phyloP scores from a whole-genome alignment of 176 grass and related monocot genomes.

The Cymbopogon citratus region DNA sequence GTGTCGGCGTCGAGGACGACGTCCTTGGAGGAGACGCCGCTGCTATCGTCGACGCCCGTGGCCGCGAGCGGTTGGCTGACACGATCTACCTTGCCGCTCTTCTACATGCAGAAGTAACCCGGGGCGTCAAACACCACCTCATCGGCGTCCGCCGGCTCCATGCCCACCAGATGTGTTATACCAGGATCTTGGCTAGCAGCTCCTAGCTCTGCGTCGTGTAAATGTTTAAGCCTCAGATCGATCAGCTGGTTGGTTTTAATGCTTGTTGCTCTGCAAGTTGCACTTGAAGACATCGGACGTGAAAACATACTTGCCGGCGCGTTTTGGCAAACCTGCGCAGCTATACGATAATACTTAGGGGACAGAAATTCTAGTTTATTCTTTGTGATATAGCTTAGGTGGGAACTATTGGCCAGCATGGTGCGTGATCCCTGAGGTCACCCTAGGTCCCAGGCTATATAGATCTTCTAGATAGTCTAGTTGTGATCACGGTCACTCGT shows the following conservation, averaged over 20 bases:
- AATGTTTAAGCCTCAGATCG: background rate
- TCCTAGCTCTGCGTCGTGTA: background rate
- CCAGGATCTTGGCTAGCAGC: background rate
- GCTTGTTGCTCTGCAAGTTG: background rate
- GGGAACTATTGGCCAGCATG: background rate
- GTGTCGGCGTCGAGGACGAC: conserved; percentile 40
- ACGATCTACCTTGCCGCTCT: background rate
- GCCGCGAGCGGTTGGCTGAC: background rate
- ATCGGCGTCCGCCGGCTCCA: background rate
- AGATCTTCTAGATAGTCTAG: background rate
- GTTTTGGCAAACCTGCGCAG: background rate
- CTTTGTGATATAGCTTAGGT: background rate
- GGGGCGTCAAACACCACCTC: conserved; percentile 31
- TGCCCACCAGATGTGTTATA: background rate
- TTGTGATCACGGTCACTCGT: background rate
- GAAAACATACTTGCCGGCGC: background rate
- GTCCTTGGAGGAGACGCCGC: conserved; percentile 60
- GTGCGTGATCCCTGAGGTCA: background rate
- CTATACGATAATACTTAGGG: conserved; percentile 1
- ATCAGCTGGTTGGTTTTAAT: background rate
- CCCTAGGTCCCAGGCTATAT: too few species aligned
- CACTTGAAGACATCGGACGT: background rate
- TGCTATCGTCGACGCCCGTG: conserved; percentile 26
- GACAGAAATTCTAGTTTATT: background rate
- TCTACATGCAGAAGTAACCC: conserved; percentile 39